phyloP scores from a whole-genome alignment of 176 grass and related monocot species.

The Eleusine coracana region DNA sequence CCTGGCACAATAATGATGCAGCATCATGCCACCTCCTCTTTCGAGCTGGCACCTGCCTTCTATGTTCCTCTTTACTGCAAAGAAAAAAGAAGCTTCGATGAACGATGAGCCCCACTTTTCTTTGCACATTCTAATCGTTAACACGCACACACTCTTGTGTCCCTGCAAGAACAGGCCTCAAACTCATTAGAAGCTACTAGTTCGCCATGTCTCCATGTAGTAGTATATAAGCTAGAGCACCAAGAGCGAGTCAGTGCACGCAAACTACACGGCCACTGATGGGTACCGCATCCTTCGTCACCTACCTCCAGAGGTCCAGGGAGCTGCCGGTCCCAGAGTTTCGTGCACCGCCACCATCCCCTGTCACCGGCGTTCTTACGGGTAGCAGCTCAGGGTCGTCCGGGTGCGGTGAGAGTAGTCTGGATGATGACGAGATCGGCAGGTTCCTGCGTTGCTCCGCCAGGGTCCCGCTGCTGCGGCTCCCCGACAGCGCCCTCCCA shows the following conservation, averaged over 20 bases:
- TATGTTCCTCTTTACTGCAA: conserved; percentile 27
- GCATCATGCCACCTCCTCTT: conserved; percentile 46
- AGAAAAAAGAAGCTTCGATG: conserved; percentile 34
- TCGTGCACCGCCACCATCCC: conserved; percentile 74
- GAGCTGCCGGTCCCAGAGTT: conserved; percentile 52
- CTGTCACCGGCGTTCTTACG: conserved; percentile 47
- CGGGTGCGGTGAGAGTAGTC: conserved; percentile 28
- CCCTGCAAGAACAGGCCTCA: neutral
- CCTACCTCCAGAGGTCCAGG: conserved; percentile 35
- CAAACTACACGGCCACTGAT: conserved; percentile 17
- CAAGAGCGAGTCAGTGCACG: neutral
- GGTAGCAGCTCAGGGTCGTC: conserved; percentile 39
- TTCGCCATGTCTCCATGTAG: neutral
- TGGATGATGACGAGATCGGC: conserved; percentile 59
- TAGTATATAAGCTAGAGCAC: neutral
- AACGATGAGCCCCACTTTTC: neutral
- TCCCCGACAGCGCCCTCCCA: conserved; percentile 54
- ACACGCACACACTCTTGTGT: conserved; percentile 5
- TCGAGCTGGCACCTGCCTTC: conserved; percentile 45
- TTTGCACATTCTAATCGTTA: neutral
- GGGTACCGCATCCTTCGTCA: conserved; percentile 32
- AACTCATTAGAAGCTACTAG: neutral
- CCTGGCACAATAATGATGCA: conserved; percentile 56
- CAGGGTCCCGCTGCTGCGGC: conserved; percentile 56
- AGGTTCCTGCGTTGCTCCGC: conserved; percentile 54